Percentiles rank a stretch among this genome's conserved stretches.
Conservation (phyloP, 306 rosid genomes). For the Styphnolobium japonicum region DNA sequence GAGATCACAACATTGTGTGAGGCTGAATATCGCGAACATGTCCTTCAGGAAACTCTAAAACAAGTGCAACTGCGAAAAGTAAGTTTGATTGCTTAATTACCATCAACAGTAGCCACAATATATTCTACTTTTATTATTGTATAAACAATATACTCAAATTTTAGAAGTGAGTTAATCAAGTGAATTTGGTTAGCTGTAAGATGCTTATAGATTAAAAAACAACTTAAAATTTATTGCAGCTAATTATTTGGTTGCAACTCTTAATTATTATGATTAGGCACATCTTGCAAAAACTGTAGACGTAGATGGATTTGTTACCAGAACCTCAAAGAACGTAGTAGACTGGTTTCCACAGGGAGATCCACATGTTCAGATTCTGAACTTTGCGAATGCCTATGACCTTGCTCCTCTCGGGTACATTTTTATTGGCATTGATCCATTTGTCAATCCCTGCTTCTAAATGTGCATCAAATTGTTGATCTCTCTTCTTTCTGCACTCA, state of each 20-base stretch:
- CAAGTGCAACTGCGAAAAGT: conserved; percentile 49
- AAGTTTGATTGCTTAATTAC: neutral
- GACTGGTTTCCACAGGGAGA: conserved; percentile 47
- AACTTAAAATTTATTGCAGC: neutral
- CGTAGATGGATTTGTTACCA: conserved; percentile 19
- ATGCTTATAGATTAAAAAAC: neutral
- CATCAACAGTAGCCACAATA: neutral
- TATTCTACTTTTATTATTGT: neutral
- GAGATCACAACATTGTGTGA: conserved; percentile 49
- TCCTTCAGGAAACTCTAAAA: conserved; percentile 51
- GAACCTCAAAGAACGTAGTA: conserved; percentile 27
- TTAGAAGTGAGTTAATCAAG: neutral
- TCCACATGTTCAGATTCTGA: conserved; percentile 36
- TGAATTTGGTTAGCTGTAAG: neutral
- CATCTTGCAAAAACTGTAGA: conserved; percentile 27
- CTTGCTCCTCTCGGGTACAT: conserved; percentile 44
- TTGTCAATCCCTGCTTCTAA: neutral
- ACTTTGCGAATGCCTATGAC: conserved; percentile 41
- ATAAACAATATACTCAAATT: neutral
- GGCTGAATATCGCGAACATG: conserved; percentile 45
- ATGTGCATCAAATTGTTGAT: neutral
- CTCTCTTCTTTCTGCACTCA: neutral
- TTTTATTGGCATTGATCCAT: neutral
- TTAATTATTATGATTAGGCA: conserved; percentile 25
- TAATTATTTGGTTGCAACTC: neutral